Evolutionary conservation across 768 basidiomycete genomes (phyloP), one percentile per base, ranked within the genome.

Genomic region (Coprinopsis cinerea): DNA sequence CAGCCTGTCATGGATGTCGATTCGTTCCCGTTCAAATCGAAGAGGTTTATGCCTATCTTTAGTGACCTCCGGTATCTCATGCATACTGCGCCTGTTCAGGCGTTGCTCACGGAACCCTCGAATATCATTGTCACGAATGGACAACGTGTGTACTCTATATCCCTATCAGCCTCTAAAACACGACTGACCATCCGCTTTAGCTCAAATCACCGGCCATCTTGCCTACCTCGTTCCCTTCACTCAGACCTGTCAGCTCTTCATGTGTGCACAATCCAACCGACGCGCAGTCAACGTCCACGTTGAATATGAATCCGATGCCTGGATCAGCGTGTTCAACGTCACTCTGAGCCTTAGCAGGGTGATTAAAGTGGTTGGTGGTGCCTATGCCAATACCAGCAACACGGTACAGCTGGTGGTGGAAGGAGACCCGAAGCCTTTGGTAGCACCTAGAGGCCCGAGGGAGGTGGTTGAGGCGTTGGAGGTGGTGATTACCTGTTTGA

Each of bases 241-340:
- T 9, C 73, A 78, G 48, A 85, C 91, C 5, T 87, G 93, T 65
- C 81, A 85, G 55, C 71, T 97, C 37, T 99, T 98, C 73, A 88
- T 91, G 81, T 91, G 89, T 55, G 77, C 97, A 60, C 93, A 95
- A 61, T 85, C 93, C 1, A 92, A 93, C 65, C 83, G 84, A 57
- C 81, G 95, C 15, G 91, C 87, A 17, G 81, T 75, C 4, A 76
- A 79, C 24, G 85, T 72, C 45, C 96, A 98, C 57, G 82, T 99
- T 58, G 95, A 97, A 65, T 99, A 89, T 68, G 96, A 99, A 69
- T 87, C 88, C 25, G 96, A 99, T 56, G 86, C 87, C 17, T 96
- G 94, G 95, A 91, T 96, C 54, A 89, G 85, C 58, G 91, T 96
- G 13, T 98, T 98, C 67, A 93, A 94, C 57, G 87, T 97, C 20